A percentile compares a stretch with the other conserved stretches of the same genome.
Evolutionary conservation across 495 filamentous ascomycete species (phyloP).

Genomic region (Aspergillus baeticus): DNA sequence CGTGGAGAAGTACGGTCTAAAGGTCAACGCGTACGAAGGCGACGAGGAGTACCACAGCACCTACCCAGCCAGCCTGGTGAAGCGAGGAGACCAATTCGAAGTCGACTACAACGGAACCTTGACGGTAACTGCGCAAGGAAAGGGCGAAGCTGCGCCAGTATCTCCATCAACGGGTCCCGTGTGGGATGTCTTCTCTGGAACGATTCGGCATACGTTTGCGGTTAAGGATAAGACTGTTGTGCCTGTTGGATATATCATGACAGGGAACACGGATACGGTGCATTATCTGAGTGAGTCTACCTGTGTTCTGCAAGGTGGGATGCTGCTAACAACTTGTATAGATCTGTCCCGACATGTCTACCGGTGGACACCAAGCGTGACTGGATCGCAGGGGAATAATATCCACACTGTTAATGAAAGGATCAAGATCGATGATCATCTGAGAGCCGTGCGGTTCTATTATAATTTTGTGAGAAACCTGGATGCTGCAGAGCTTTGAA

Average conservation of each 20-base stretch:
- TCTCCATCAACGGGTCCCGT: background rate
- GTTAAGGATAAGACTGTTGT: background rate
- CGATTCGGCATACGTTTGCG: background rate
- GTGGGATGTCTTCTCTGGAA: background rate
- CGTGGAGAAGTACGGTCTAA: background rate
- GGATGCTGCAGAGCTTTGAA: background rate
- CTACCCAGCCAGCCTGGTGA: background rate
- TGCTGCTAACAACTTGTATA: background rate
- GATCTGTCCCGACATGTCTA: background rate
- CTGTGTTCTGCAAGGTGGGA: background rate
- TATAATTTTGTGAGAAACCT: conserved; percentile 1
- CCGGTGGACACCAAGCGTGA: background rate
- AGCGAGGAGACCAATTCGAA: background rate
- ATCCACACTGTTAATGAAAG: background rate
- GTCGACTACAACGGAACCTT: background rate
- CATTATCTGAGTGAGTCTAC: background rate
- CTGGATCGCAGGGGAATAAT: background rate
- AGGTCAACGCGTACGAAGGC: background rate
- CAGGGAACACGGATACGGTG: background rate
- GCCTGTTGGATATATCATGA: background rate
- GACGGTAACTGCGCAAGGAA: background rate
- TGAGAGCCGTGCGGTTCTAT: background rate
- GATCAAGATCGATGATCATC: background rate
- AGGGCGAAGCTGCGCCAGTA: background rate
- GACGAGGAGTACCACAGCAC: background rate